Evolutionary conservation across 192 early-diverging fungal genomes (phyloP), one percentile per base, ranked within the genome.

Genomic region (Entomortierella parvispora): DNA sequence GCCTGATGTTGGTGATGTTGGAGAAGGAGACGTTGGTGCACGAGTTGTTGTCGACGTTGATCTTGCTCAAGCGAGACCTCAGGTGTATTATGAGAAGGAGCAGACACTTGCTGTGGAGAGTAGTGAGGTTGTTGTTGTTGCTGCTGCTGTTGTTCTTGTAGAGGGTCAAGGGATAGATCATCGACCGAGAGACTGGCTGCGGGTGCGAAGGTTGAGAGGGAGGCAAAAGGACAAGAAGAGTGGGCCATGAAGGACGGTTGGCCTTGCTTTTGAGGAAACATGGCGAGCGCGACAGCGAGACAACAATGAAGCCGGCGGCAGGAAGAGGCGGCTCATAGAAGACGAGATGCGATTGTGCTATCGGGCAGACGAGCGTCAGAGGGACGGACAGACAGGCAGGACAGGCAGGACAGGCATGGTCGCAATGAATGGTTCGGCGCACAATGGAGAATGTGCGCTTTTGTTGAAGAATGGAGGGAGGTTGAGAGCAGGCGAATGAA

Each of bases 71-170:
- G 20, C 17, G 59, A 64, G 17, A 34, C 33, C 48, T 68, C n/a
- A 64, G 29, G n/a, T 77, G 68, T 2, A 70, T 29, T 32, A 37
- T 55, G 1, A 58, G 44, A 4, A 59, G 65, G 4, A 61, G 60
- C 33, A 58, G 72, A 26, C 46, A 59, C 37, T 67, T 76, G 72
- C 8, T 49, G 64, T 23, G 61, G 58, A 40, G 68, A 65, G 42
- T 29, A 25, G 37, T 54, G 26, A 33, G 45, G 62, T 20, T 63
- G 69, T 49, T 63, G 65, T 34, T 55, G 58, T 0, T 57, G 0
- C 28, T 68, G 50, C 18, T 48, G 67, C 14, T 42, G 58, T 1
- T 57, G 62, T 7, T 33, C 53, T 48, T 47, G 31, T 46, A 32
- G 40, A 50, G n/a, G 37, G n/a, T 17, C 12, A 2, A 14, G 44